phyloP scores from a whole-genome alignment of 306 rosid genomes.

The Inga leiocalycina region DNA sequence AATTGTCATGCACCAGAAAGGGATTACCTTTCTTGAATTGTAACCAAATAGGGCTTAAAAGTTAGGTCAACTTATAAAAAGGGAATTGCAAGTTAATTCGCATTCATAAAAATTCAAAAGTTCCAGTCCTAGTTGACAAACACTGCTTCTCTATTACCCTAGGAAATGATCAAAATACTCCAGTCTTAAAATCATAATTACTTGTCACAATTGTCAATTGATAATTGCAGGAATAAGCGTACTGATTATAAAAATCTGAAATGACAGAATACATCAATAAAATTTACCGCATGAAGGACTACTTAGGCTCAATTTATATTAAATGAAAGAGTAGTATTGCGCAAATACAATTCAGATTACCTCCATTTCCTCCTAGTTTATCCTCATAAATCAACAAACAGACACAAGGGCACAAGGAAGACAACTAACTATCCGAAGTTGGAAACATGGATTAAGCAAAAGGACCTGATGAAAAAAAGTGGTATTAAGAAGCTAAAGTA shows the following conservation, averaged over 20 bases:
- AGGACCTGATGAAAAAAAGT: neutral
- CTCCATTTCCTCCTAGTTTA: constrained; percentile 4
- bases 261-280: neutral
- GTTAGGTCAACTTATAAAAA: neutral
- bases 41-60: neutral
- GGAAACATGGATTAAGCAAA: constrained; percentile 20
- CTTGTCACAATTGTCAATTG: neutral
- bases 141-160: constrained; percentile 10
- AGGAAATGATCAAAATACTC: constrained; percentile 19
- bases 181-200: neutral
- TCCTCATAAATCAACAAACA: constrained; percentile 30
- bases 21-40: neutral
- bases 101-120: neutral
- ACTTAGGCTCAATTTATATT: constrained; percentile 17
- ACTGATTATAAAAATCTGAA: constrained; percentile 14
- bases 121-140: constrained; percentile 11
- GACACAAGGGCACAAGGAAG: constrained; percentile 5
- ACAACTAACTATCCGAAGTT: constrained; percentile 16
- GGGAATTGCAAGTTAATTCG: neutral
- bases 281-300: neutral
- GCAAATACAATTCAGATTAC: constrained; percentile 5
- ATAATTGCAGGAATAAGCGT: neutral
- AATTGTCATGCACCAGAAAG: neutral
- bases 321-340: constrained; percentile 10
- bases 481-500: constrained; percentile 30